Evolutionary conservation across 352 stramenopile genomes (phyloP).

Genomic region (Globisporangium alternatum): DNA sequence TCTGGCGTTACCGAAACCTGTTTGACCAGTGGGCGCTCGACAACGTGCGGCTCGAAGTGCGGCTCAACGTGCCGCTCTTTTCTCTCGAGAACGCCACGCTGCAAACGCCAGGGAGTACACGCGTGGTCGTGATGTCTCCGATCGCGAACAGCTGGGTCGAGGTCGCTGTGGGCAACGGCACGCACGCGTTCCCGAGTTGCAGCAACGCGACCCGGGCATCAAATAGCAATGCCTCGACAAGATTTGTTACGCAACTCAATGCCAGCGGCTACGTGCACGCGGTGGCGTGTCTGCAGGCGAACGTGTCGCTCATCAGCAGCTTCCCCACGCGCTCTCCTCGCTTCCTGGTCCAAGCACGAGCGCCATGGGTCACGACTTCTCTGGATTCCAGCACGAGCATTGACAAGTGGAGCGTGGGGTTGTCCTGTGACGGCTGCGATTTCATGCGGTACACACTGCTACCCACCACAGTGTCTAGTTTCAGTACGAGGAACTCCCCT

Average conservation of each 20-base stretch:
- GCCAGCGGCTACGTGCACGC: constrained; percentile 55
- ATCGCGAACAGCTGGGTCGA: constrained; percentile 49
- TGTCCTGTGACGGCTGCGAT: constrained; percentile 35
- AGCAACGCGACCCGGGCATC: constrained; percentile 13
- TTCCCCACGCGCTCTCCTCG: constrained; percentile 42
- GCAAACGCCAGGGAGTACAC: not conserved
- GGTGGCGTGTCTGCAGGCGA: constrained; percentile 38
- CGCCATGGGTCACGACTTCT: constrained; percentile 27
- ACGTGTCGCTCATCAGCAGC: constrained; percentile 35
- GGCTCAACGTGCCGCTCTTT: constrained; percentile 43
- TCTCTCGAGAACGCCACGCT: constrained; percentile 8
- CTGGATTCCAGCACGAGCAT: constrained; percentile 29
- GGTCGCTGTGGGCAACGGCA: constrained; percentile 45
- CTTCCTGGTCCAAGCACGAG: constrained; percentile 39
- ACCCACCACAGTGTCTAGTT: constrained; percentile 1
- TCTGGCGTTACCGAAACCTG: constrained; percentile 66
- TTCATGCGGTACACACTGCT: constrained; percentile 51
- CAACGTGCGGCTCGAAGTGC: constrained; percentile 51
- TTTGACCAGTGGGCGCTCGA: constrained; percentile 79
- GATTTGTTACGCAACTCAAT: constrained; percentile 19
- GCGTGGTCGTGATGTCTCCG: constrained; percentile 36
- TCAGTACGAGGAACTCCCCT: constrained; percentile 14
- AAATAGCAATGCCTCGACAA: not conserved
- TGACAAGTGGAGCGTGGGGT: constrained; percentile 36
- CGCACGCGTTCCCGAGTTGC: constrained; percentile 52